A percentile compares a stretch with the other conserved stretches of the same genome.
phyloP scores from a whole-genome alignment of 768 basidiomycete genomes.

The Russula lepida region DNA sequence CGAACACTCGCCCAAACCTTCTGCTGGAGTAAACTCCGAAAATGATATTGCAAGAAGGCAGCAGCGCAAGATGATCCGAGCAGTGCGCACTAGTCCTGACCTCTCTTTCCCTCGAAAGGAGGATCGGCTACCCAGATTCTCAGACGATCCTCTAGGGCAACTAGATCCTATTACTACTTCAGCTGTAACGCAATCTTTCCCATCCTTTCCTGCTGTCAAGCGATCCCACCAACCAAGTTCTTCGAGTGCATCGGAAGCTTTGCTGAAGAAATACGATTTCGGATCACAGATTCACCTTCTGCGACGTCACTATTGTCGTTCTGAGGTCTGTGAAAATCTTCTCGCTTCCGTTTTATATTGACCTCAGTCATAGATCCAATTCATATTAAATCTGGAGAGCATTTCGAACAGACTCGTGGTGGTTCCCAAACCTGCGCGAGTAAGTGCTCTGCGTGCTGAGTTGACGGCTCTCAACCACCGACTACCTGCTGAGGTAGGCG shows the following conservation, averaged over 20 bases:
- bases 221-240: constrained; percentile 39
- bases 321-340: constrained; percentile 49
- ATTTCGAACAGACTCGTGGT: constrained; percentile 89
- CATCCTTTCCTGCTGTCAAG: constrained; percentile 47
- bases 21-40: constrained; percentile 18
- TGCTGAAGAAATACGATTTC: constrained; percentile 61
- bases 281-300: constrained; percentile 64
- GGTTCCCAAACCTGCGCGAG: constrained; percentile 87
- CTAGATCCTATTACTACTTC: constrained; percentile 35
- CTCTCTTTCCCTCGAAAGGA: constrained; percentile 54
- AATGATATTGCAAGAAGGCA: constrained; percentile 5
- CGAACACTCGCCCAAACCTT: constrained; percentile 14
- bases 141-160: constrained; percentile 71
- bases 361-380: constrained; percentile 54
- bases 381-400: constrained; percentile 80
- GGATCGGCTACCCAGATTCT: constrained; percentile 46
- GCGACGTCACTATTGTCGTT: constrained; percentile 80
- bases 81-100: constrained; percentile 67
- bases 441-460: constrained; percentile 94
- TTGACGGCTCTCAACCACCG: constrained; percentile 92
- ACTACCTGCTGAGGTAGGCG: constrained; percentile 82
- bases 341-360: not conserved
- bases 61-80: constrained; percentile 42
- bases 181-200: constrained; percentile 62
- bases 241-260: constrained; percentile 40